Conservation (phyloP, 345 rosid species). For the Bretschneidera sinensis region DNA sequence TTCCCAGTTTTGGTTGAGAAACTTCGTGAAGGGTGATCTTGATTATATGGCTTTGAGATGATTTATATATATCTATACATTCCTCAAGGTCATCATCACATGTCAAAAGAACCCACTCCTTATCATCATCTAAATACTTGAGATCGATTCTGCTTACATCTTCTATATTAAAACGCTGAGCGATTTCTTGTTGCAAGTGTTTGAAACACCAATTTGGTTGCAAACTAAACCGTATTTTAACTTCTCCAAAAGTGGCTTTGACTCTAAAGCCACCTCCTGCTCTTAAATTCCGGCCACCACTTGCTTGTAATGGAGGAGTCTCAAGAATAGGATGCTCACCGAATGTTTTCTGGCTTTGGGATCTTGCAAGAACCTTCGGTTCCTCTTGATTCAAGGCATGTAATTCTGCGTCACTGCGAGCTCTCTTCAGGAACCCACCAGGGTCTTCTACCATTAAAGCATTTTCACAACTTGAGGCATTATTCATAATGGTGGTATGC, state of each 20-base stretch:
- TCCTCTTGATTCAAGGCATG: constrained; percentile 40
- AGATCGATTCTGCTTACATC: constrained; percentile 41
- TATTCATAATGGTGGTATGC: constrained; percentile 22
- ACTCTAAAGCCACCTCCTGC: constrained; percentile 31
- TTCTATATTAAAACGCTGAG: constrained; percentile 45
- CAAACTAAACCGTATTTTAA: constrained; percentile 57
- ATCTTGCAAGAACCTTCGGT: constrained; percentile 40
- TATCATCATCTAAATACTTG: constrained; percentile 66
- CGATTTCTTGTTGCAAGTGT: constrained; percentile 57
- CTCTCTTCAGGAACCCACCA: constrained; percentile 40
- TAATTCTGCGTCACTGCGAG: constrained; percentile 45
- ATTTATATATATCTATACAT: constrained; percentile 61
- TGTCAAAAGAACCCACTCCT: constrained; percentile 68
- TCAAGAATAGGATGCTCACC: constrained; percentile 37
- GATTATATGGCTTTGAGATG: constrained; percentile 44
- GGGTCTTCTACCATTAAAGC: constrained; percentile 28
- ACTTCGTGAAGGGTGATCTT: constrained; percentile 48
- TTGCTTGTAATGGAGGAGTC: constrained; percentile 32
- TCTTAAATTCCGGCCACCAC: constrained; percentile 15
- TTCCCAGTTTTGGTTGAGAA: constrained; percentile 27
- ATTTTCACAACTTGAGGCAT: constrained; percentile 22
- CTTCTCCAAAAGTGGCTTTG: constrained; percentile 64
- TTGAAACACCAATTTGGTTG: constrained; percentile 44
- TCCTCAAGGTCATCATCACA: constrained; percentile 83
- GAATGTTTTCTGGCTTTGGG: constrained; percentile 55